Percentiles rank a stretch among this genome's conserved stretches.
Evolutionary conservation across 2,329 filamentous ascomycete genomes (phyloP).

Genomic region (Colletotrichum australisinense): DNA sequence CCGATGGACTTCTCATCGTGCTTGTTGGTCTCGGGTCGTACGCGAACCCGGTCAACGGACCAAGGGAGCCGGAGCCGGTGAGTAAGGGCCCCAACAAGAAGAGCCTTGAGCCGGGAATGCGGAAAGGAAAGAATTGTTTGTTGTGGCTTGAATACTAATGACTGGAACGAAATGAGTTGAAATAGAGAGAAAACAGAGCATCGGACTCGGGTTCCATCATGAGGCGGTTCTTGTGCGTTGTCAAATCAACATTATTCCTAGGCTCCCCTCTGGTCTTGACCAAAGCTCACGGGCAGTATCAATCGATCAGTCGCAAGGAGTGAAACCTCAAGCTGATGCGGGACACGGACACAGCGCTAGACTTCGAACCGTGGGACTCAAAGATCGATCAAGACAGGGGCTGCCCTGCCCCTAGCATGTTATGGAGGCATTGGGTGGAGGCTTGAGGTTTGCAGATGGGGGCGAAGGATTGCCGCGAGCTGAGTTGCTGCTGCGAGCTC

Average conservation of each 20-base stretch:
- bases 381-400: conserved; percentile 25
- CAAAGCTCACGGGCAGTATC: background rate
- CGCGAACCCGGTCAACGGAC: conserved; percentile 23
- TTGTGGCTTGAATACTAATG: background rate
- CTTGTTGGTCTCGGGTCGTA: conserved; percentile 26
- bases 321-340: background rate
- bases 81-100: background rate
- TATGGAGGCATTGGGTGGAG: conserved; percentile 17
- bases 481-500: background rate
- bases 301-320: background rate
- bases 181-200: background rate
- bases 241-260: conserved; percentile 7
- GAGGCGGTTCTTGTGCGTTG: conserved; percentile 14
- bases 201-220: background rate
- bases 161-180: background rate
- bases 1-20: background rate
- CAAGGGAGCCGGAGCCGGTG: conserved; percentile 26
- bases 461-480: conserved; percentile 12
- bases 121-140: background rate
- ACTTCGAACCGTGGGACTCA: conserved; percentile 24
- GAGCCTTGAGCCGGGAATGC: background rate
- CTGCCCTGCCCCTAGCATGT: conserved; percentile 1
- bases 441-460: conserved; percentile 13
- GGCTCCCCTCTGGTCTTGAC: background rate
- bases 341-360: conserved; percentile 24